Percentiles rank a stretch among this genome's conserved stretches.
These are phyloP conservation scores for Guadua angustifolia DNA, from an alignment of 176 grass and related monocot species.

Conservation along the genomic window DNA sequence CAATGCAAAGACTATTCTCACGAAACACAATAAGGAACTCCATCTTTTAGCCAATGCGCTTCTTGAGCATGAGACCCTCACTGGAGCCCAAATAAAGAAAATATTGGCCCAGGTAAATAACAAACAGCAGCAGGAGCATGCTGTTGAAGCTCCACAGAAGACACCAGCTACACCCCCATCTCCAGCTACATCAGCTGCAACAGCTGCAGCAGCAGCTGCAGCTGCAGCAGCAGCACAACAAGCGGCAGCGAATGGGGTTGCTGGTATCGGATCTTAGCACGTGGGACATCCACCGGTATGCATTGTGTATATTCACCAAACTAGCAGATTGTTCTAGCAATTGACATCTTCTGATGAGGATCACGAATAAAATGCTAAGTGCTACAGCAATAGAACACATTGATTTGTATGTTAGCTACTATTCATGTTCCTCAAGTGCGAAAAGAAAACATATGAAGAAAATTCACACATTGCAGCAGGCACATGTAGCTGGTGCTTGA, in stretches of 20 bases:
- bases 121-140: conserved; percentile 64
- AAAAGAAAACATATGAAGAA: conserved; percentile 17
- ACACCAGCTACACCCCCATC: conserved; percentile 56
- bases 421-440: conserved; percentile 25
- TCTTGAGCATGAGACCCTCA: conserved; percentile 88
- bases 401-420: conserved; percentile 40
- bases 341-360: conserved; percentile 21
- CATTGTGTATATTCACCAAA: conserved; percentile 46
- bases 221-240: conserved; percentile 69
- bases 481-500: conserved; percentile 47
- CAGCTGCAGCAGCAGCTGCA: conserved; percentile 48
- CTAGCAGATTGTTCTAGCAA: conserved; percentile 42
- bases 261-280: conserved; percentile 71
- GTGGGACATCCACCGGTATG: conserved; percentile 7
- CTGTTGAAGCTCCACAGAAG: conserved; percentile 62
- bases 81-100: conserved; percentile 85
- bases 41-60: conserved; percentile 85
- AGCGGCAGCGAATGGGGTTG: conserved; percentile 83
- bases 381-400: conserved; percentile 42
- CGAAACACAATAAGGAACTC: conserved; percentile 78
- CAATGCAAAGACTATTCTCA: conserved; percentile 90
- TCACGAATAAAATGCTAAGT: conserved; percentile 37
- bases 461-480: conserved; percentile 40
- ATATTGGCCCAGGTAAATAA: conserved; percentile 65
- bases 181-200: conserved; percentile 49